These are phyloP conservation scores for Penicillium paradoxum DNA, from an alignment of 495 filamentous ascomycete genomes.

Conservation along the genomic window DNA sequence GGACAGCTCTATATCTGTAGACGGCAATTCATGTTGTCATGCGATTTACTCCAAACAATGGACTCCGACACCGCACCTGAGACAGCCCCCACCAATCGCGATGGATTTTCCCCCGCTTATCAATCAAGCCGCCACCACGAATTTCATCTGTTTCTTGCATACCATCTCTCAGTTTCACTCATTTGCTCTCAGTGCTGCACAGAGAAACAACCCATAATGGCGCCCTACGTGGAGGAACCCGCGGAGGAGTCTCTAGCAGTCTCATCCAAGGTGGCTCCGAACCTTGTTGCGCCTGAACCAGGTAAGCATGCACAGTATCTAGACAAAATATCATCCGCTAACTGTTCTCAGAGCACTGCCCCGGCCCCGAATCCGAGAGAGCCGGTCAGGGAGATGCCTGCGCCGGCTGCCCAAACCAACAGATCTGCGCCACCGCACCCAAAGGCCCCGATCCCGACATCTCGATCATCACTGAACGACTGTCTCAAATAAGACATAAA, in stretches of 20 bases:
- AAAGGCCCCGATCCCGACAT: slow-evolving; percentile 97
- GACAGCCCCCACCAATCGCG: slow-evolving; percentile 28
- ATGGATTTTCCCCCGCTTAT: slow-evolving; percentile 36
- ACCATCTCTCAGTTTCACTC: neutral
- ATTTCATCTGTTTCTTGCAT: slow-evolving; percentile 12
- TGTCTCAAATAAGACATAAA: slow-evolving; percentile 80
- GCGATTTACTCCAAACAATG: no score
- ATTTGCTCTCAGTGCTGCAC: neutral
- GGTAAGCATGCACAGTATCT: slow-evolving; percentile 38
- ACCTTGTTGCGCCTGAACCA: slow-evolving; percentile 89
- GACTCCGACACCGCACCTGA: slow-evolving; percentile 31
- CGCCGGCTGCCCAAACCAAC: slow-evolving; percentile 90
- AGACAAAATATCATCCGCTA: neutral
- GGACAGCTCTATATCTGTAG: no score
- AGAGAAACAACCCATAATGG: slow-evolving; percentile 41
- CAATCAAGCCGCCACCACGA: slow-evolving; percentile 32
- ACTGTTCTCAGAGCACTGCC: slow-evolving; percentile 69
- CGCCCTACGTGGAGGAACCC: slow-evolving; percentile 66
- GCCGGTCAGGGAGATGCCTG: slow-evolving; percentile 87
- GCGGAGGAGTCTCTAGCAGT: slow-evolving; percentile 61
- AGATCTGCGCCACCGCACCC: slow-evolving; percentile 87
- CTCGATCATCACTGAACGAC: slow-evolving; percentile 74
- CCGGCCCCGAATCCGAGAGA: slow-evolving; percentile 81
- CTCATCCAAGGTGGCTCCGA: slow-evolving; percentile 63
- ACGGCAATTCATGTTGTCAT: no score